Conservation (phyloP, 176 grass and related monocot species). For the Themeda triandra region DNA sequence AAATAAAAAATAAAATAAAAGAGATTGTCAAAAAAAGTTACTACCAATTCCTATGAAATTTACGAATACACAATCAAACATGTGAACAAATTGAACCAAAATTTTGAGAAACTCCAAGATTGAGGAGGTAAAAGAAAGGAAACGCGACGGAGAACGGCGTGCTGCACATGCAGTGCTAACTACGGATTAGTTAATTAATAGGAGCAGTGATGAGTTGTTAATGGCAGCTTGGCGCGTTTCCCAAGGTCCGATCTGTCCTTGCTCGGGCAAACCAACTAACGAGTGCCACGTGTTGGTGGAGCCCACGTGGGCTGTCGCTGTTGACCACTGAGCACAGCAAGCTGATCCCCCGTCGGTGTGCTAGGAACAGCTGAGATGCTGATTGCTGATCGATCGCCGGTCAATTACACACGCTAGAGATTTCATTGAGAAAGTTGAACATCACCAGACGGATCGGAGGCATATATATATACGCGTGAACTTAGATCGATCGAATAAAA, state of each 20-base stretch:
- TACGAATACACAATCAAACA: neutral
- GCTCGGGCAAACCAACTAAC: neutral
- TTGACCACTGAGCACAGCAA: neutral
- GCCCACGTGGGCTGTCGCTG: constrained; percentile 1
- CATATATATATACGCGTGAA: too few relatives aligned
- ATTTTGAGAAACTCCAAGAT: neutral
- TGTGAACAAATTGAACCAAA: neutral
- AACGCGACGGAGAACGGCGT: neutral
- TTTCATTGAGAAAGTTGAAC: too few relatives aligned
- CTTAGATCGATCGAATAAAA: too few relatives aligned
- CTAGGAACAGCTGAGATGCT: too few relatives aligned
- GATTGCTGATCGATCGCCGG: neutral
- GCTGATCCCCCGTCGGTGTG: too few relatives aligned
- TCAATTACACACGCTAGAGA: too few relatives aligned
- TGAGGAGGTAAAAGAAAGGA: neutral
- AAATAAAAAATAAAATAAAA: neutral
- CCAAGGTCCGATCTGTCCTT: constrained; percentile 36
- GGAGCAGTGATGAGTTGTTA: neutral
- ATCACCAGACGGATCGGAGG: too few relatives aligned
- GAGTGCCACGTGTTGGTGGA: neutral
- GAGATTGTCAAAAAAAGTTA: neutral
- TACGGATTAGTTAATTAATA: neutral
- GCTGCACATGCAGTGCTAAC: neutral
- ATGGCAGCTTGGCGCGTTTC: neutral
- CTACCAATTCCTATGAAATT: neutral